Conservation (phyloP, 1,284 basidiomycete species). For the Trametes polyzona region DNA sequence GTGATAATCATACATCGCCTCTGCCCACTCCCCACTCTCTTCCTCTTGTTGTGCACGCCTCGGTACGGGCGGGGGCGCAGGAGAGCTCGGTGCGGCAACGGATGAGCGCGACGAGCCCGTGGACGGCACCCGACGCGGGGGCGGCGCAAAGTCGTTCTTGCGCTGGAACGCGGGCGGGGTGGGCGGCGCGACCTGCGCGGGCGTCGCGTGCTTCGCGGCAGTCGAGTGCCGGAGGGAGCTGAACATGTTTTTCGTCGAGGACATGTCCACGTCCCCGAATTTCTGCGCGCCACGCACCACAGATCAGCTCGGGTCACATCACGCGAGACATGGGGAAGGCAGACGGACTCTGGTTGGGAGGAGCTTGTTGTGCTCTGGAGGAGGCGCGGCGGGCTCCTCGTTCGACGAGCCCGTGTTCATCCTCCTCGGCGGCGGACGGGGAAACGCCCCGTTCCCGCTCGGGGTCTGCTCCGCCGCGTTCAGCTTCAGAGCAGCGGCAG, state of each 20-base stretch:
- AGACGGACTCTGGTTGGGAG: constrained; percentile 36
- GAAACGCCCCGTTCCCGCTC: constrained; percentile 19
- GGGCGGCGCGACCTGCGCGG: constrained; percentile 41
- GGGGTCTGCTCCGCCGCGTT: constrained; percentile 13
- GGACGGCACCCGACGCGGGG: constrained; percentile 50
- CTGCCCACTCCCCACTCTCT: constrained; percentile 70
- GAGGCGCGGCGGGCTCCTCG: constrained; percentile 10
- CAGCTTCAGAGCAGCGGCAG: constrained; percentile 31
- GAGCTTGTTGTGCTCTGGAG: constrained; percentile 23
- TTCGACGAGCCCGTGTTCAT: constrained; percentile 18
- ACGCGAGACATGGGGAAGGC: neutral
- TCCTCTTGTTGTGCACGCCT: constrained; percentile 35
- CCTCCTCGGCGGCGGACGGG: constrained; percentile 32
- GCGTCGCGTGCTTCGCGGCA: constrained; percentile 43
- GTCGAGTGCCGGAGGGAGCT: constrained; percentile 48
- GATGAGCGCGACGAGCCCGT: constrained; percentile 24
- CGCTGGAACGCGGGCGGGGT: constrained; percentile 52
- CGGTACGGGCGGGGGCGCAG: constrained; percentile 32
- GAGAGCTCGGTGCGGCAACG: constrained; percentile 28
- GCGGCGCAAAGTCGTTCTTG: constrained; percentile 55
- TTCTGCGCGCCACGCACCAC: constrained; percentile 47
- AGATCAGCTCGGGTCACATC: no score
- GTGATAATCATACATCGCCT: constrained; percentile 75
- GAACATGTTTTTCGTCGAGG: constrained; percentile 55
- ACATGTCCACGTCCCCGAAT: constrained; percentile 62